Conservation (phyloP, 441 rosid species). For the Euphorbia corollata region DNA sequence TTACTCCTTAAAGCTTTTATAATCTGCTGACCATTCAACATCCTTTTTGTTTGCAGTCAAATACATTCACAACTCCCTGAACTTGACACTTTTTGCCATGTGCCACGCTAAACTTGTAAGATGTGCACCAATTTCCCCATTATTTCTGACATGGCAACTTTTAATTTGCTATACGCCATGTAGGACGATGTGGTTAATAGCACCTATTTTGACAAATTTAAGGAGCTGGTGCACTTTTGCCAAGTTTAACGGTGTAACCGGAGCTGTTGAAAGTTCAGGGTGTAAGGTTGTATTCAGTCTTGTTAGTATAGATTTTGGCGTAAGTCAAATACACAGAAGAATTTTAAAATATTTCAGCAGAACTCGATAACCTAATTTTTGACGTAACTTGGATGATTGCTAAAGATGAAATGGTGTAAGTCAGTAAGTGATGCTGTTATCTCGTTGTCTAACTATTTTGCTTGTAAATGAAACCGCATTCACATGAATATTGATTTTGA, state of each 20-base stretch:
- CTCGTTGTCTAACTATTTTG: neutral
- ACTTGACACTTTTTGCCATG: too few species aligned
- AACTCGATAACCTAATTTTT: neutral
- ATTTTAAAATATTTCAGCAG: neutral
- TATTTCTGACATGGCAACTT: too few species aligned
- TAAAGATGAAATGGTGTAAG: neutral
- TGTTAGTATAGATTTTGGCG: neutral
- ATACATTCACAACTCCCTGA: too few species aligned
- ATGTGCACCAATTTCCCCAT: too few species aligned
- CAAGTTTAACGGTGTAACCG: too few species aligned
- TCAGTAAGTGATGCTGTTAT: neutral
- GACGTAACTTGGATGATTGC: neutral
- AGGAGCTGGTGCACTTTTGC: too few species aligned
- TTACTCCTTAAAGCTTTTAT: neutral
- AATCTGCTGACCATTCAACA: neutral
- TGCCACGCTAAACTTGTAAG: too few species aligned
- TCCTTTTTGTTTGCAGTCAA: neutral
- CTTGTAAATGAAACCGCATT: neutral
- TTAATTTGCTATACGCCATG: too few species aligned
- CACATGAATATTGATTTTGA: neutral
- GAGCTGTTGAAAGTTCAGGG: too few species aligned
- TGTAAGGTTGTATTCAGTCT: too few species aligned
- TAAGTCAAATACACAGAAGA: neutral
- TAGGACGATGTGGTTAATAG: too few species aligned
- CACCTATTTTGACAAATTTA: too few species aligned